A percentile compares a stretch with the other conserved stretches of the same genome.
Evolutionary conservation across 2,329 filamentous ascomycete species (phyloP).

Genomic region (Penicillium frequentans): DNA sequence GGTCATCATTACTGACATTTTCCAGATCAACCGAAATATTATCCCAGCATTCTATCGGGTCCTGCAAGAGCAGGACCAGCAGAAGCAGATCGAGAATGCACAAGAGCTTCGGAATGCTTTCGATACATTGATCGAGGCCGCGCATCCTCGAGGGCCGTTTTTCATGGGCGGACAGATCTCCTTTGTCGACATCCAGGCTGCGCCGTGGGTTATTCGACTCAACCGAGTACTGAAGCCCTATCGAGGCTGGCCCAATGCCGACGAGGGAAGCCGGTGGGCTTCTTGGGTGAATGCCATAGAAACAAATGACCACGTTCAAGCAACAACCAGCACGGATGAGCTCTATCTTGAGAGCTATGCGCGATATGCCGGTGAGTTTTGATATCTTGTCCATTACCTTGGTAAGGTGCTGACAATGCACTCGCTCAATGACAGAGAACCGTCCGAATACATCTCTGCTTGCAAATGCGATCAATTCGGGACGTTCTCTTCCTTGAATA

Average conservation of each 20-base stretch:
- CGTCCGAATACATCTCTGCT: conserved; percentile 59
- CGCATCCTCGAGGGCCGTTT: conserved; percentile 64
- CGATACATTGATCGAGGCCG: conserved; percentile 58
- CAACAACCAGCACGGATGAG: conserved; percentile 66
- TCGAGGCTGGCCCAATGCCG: conserved; percentile 64
- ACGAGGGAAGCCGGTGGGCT: conserved; percentile 64
- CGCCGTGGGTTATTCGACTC: conserved; percentile 71
- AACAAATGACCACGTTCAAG: conserved; percentile 59
- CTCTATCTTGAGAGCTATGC: conserved; percentile 68
- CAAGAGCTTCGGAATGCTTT: conserved; percentile 67
- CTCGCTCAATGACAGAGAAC: conserved; percentile 49
- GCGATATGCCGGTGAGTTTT: conserved; percentile 56
- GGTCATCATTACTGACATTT: conserved; percentile 13
- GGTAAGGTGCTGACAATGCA: conserved; percentile 8
- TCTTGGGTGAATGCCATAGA: conserved; percentile 72
- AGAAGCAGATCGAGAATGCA: conserved; percentile 59
- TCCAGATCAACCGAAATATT: conserved; percentile 72
- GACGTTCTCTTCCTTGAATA: conserved; percentile 51
- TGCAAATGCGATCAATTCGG: conserved; percentile 61
- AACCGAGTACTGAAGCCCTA: conserved; percentile 65
- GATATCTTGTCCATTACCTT: neutral
- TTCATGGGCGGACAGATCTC: conserved; percentile 60
- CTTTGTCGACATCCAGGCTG: conserved; percentile 74
- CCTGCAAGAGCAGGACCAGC: conserved; percentile 63
- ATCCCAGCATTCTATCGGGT: conserved; percentile 75